Percentiles rank a stretch among this genome's conserved stretches.
phyloP scores from a whole-genome alignment of 345 rosid genomes.

The Arabis hirsuta region DNA sequence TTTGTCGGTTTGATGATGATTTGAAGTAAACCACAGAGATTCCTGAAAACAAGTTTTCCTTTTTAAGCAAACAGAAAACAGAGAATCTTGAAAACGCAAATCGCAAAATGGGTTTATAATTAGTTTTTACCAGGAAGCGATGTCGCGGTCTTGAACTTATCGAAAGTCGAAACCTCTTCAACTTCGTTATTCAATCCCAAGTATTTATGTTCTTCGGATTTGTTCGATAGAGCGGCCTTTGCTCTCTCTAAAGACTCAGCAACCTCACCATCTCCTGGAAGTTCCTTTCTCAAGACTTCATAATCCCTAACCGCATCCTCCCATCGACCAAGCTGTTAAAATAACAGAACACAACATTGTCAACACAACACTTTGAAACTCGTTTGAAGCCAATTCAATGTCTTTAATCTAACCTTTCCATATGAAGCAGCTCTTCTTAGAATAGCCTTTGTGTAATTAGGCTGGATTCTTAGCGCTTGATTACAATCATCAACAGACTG shows the following conservation, averaged over 20 bases:
- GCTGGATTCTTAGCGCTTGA: constrained; percentile 76
- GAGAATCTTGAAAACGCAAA: not conserved
- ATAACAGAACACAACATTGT: constrained; percentile 30
- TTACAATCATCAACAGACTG: constrained; percentile 90
- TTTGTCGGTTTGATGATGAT: constrained; percentile 41
- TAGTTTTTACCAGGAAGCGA: constrained; percentile 61
- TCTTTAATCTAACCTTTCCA: constrained; percentile 63
- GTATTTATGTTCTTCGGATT: constrained; percentile 52
- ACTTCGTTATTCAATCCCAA: constrained; percentile 64
- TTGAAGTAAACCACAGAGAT: constrained; percentile 46
- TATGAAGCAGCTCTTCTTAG: constrained; percentile 94
- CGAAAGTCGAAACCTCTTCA: constrained; percentile 59
- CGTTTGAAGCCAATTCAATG: not conserved
- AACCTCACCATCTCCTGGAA: constrained; percentile 82
- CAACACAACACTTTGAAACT: not conserved
- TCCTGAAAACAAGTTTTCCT: constrained; percentile 41
- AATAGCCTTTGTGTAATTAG: constrained; percentile 83
- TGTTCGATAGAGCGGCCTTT: constrained; percentile 60
- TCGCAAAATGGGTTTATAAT: not conserved
- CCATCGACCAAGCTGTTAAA: constrained; percentile 59
- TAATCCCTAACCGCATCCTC: constrained; percentile 86
- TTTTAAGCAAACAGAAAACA: constrained; percentile 9
- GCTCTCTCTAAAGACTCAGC: constrained; percentile 73
- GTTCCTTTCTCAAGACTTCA: constrained; percentile 75
- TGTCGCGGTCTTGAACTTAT: constrained; percentile 63